Conservation (phyloP, 140 eudicot genomes). For the Cichorium intybus region DNA sequence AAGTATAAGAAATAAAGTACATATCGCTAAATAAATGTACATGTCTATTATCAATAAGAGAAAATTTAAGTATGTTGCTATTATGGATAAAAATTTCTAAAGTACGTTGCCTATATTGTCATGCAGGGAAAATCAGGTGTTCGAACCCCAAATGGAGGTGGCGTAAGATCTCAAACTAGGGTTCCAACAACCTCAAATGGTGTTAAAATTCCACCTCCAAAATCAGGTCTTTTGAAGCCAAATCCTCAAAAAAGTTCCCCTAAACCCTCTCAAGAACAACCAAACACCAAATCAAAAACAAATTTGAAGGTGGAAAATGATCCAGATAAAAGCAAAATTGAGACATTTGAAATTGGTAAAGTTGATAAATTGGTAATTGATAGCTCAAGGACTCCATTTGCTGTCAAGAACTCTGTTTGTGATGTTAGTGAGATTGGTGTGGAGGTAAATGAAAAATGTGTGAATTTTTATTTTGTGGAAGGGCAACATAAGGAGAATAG, state of each 20-base stretch:
- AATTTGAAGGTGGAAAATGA: not conserved
- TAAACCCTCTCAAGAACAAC: constrained; percentile 34
- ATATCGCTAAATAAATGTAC: too few species aligned
- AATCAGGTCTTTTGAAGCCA: constrained; percentile 28
- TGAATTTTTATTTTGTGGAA: constrained; percentile 10
- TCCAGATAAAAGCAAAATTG: constrained; percentile 2
- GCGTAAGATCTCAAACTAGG: constrained; percentile 42
- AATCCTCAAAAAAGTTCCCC: constrained; percentile 28
- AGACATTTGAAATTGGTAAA: not conserved
- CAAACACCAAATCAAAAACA: constrained; percentile 16
- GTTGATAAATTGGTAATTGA: constrained; percentile 11
- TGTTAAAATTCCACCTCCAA: constrained; percentile 38
- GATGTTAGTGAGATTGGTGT: not conserved
- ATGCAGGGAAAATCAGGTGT: constrained; percentile 58
- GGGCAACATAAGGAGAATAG: constrained; percentile 5
- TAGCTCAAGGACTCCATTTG: constrained; percentile 33
- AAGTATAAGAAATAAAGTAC: too few species aligned
- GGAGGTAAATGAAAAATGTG: constrained; percentile 24
- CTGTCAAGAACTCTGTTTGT: constrained; percentile 30
- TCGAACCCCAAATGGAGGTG: constrained; percentile 55
- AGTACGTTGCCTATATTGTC: not conserved
- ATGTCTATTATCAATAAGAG: too few species aligned
- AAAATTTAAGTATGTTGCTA: too few species aligned
- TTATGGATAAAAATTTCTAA: too few species aligned
- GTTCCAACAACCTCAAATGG: constrained; percentile 43